phyloP scores from a whole-genome alignment of 495 filamentous ascomycete species.

The Hypomontagnella monticulosa region DNA sequence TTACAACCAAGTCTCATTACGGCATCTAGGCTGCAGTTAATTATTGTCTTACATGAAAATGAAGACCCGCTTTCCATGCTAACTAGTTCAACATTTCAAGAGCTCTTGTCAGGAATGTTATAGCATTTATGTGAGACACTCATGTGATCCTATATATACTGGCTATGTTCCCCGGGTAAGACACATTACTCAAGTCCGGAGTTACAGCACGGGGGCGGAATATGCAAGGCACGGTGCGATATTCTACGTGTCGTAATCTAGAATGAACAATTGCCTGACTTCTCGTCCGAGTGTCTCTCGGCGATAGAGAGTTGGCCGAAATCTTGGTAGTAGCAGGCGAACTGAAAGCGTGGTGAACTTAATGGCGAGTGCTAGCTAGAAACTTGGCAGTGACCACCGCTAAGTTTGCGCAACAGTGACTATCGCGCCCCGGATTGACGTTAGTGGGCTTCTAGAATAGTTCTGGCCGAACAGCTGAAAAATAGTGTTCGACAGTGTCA shows the following conservation, averaged over 20 bases:
- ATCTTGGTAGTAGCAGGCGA: conserved; percentile 1
- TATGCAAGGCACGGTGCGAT: neutral
- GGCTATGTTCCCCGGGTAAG: neutral
- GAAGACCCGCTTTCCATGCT: neutral
- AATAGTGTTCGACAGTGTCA: conserved; percentile 15
- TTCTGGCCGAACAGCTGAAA: conserved; percentile 26
- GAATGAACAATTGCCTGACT: neutral
- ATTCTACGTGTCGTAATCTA: neutral
- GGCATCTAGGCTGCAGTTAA: neutral
- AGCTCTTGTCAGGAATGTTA: neutral
- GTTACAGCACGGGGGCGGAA: neutral
- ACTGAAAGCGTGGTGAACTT: neutral
- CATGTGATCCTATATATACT: neutral
- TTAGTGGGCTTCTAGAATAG: conserved; percentile 19
- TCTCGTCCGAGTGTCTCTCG: neutral
- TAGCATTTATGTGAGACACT: neutral
- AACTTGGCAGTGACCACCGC: conserved; percentile 6
- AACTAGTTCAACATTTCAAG: neutral
- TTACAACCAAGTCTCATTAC: neutral
- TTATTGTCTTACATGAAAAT: neutral
- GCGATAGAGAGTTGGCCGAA: neutral
- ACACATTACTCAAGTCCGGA: conserved; percentile 4
- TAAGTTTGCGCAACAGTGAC: neutral
- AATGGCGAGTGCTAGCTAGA: neutral
- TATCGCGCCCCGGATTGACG: neutral